Base-by-base conservation (phyloP, 257 asterid genomes). In the Salvia splendens region DNA sequence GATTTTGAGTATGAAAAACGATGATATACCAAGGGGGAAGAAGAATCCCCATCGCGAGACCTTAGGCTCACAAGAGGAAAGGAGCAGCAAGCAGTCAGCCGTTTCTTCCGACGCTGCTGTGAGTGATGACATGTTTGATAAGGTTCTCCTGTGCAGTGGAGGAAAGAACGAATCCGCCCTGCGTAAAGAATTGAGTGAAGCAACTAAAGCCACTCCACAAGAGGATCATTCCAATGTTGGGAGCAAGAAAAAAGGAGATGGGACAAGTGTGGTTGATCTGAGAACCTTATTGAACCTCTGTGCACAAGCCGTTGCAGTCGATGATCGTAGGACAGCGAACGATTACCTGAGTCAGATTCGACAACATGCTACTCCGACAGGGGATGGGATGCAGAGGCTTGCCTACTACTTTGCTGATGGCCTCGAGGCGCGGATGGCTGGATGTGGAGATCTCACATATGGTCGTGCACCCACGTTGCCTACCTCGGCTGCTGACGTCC, bases 241-340 rank as follows among this genome's bases (percentile, higher is more conserved):
- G 43, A 89, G 82, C 28, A 89, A 83, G 85, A 89, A 76, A 54
- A 83, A 66, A 41, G 86, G 79, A 46, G 57, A 79, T 30, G 82
- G 74, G 68, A 74, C 35, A 32, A 58, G 17, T 4, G 78, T 76
- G n/a, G 91, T 89, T 11, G 97, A 89, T 73, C 70, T 89, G 74
- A 80, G 97, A 69, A 82, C 86, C 17, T 66, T 89, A 5, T 70
- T 89, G 78, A 84, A 83, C 47, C 89, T 85, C 3, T 87, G 89
- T 66, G 97, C 97, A 43, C 89, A 89, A 77, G 91, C 97, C 3
- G 89, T 89, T 70, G 95, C 91, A 43, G 83, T 87, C 2, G 86
- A 87, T 75, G 91, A 89, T 51, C 84, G 79, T 42, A 77, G 89
- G 68, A 76, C 81, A 1, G 95, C 91, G 3, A 76, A 71, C 42